These are phyloP conservation scores for Camelina laxa DNA, from an alignment of 345 rosid genomes.

Conservation along the genomic window DNA sequence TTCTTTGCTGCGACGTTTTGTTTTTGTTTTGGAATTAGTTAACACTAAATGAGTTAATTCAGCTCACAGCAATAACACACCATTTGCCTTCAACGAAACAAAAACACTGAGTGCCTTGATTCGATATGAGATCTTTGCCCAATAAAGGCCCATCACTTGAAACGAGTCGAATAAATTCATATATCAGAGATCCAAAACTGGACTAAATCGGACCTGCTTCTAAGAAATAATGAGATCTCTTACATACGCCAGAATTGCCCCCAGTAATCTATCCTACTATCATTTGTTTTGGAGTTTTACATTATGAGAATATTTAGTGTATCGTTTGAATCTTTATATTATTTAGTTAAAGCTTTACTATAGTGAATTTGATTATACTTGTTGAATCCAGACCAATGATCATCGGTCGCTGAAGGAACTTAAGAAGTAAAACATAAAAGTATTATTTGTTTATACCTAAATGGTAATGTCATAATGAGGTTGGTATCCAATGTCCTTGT, in stretches of 20 bases:
- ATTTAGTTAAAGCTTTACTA: too few species aligned
- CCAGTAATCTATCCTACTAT: background rate
- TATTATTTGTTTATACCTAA: background rate
- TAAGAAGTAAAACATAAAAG: background rate
- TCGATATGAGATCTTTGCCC: too few species aligned
- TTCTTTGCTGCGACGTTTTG: conserved; percentile 30
- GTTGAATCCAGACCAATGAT: too few species aligned
- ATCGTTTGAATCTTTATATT: too few species aligned
- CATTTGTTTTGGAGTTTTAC: background rate
- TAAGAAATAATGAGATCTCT: too few species aligned
- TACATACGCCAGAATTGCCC: background rate
- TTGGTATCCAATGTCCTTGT: background rate
- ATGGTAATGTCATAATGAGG: background rate
- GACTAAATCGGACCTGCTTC: background rate
- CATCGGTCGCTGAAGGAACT: too few species aligned
- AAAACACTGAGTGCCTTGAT: too few species aligned
- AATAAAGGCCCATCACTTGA: conserved; percentile 2
- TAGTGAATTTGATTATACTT: too few species aligned
- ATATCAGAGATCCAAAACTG: background rate
- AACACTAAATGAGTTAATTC: conserved; percentile 23
- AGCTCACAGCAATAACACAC: conserved; percentile 16
- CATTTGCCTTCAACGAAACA: too few species aligned
- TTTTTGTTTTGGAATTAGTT: background rate
- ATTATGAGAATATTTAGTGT: too few species aligned
- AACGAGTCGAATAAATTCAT: background rate